Evolutionary conservation across 2,329 filamentous ascomycete species (phyloP), one percentile per base, ranked within the genome.

Genomic region (Rhynchosporium graminicola): DNA sequence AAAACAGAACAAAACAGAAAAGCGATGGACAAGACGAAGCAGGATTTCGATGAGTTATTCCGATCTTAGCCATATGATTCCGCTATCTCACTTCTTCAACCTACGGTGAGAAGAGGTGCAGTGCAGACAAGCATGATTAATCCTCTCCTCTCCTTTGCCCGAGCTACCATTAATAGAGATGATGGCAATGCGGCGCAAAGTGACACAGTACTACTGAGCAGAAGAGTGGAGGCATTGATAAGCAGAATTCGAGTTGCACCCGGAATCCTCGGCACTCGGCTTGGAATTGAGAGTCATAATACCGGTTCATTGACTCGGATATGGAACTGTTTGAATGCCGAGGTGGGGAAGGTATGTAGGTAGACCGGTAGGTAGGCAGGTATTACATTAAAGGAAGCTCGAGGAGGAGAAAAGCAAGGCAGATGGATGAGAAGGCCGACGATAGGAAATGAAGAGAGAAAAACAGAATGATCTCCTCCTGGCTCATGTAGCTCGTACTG

Each of bases 201-300:
- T 31, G 20, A 20, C 15, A 55, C 33, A 29, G 26, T 20, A 55
- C 29, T 43, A 20, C 20, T 20, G 20, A 20, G 20, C 1, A 20
- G 20, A 20, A 20, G 1, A 38, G 5, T 4, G 48, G 15, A 31
- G 26, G 50, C 42, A 38, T 62, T 61, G 52, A 62, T 52, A 57
- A 62, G 54, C 60, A 45, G 20, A 36, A 42, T 48, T 40, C 29
- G 42, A 59, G 47, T 20, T n/a, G n/a, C 56, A 48, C 26, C 45
- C 56, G 56, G 56, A 31, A 42, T 38, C 9, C 28, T 31, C 56
- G 56, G 56, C 56, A 59, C 47, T 20, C 40, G 40, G 40, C 40
- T 9, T 42, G 40, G 40, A 42, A 12, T 51, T 4, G 48, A 51
- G 48, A 51, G 48, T 51, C 48, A 51, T 51, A 15, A 42, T 3